A percentile compares a stretch with the other conserved stretches of the same genome.
Conservation (phyloP, 1,284 basidiomycete genomes). For the Cystobasidium slooffiae region DNA sequence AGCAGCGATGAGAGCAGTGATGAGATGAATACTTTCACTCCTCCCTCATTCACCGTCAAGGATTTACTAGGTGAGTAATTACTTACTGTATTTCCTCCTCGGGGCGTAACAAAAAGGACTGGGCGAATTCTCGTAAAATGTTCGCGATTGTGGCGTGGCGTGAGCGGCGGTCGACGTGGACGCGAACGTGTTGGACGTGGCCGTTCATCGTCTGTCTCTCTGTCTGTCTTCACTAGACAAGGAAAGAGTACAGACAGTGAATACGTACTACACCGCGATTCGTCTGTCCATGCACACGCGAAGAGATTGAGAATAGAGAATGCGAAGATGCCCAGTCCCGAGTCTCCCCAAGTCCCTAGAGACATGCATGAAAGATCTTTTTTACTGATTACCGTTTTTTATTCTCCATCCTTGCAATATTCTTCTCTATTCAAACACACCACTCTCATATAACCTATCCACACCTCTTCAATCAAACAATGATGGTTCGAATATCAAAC, state of each 20-base stretch:
- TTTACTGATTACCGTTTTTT: no score
- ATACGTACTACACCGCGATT: no score
- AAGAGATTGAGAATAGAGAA: no score
- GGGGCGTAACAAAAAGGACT: no score
- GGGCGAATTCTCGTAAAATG: no score
- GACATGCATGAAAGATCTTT: no score
- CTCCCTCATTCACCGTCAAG: conserved; percentile 46
- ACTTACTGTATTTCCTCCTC: background rate
- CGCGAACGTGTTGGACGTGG: background rate
- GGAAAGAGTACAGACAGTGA: background rate
- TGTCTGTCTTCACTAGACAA: background rate
- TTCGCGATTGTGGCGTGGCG: background rate
- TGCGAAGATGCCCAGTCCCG: no score
- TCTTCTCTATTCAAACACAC: no score
- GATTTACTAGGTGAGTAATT: conserved; percentile 47
- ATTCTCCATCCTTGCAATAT: no score
- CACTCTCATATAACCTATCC: background rate
- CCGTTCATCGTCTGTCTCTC: background rate
- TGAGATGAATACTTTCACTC: conserved; percentile 39
- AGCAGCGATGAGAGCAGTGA: conserved; percentile 1
- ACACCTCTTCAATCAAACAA: background rate
- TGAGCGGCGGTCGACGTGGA: background rate
- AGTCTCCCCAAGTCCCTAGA: no score
- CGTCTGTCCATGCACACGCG: no score
- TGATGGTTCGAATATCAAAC: conserved; percentile 2